Conservation (phyloP, 768 basidiomycete species). For the Panus rudis region DNA sequence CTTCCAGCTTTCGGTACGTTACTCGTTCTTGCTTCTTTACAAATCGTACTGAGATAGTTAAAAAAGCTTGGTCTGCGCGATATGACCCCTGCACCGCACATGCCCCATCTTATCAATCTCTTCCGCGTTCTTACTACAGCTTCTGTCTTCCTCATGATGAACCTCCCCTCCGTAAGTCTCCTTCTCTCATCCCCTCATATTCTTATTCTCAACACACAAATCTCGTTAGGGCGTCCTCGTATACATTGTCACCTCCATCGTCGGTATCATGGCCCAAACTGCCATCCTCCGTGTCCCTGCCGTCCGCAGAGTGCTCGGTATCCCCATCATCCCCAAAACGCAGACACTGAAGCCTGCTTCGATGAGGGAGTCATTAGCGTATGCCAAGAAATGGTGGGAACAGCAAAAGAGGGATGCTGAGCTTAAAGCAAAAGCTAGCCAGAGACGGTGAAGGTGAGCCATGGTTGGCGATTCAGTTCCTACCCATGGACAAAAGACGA, state of each 20-base stretch:
- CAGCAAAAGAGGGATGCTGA: not conserved
- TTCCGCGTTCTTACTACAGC: constrained; percentile 51
- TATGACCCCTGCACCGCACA: constrained; percentile 38
- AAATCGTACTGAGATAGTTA: constrained; percentile 10
- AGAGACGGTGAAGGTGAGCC: not conserved
- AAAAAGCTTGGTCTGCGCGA: constrained; percentile 50
- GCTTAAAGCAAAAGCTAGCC: not conserved
- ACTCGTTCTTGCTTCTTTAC: not conserved
- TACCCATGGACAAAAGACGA: no score
- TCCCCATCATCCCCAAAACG: constrained; percentile 21
- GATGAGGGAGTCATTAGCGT: constrained; percentile 19
- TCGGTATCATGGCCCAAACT: constrained; percentile 40
- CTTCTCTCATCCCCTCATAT: not conserved
- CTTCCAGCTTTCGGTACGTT: constrained; percentile 58
- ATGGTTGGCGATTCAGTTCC: no score
- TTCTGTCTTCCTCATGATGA: constrained; percentile 44
- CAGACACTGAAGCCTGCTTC: constrained; percentile 18
- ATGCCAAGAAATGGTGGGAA: constrained; percentile 8
- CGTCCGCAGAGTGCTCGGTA: constrained; percentile 33
- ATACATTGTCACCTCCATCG: constrained; percentile 48
- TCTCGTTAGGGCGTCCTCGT: constrained; percentile 45
- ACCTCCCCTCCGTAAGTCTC: constrained; percentile 61
- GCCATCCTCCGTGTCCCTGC: constrained; percentile 33
- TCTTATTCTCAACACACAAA: not conserved
- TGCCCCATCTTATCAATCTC: constrained; percentile 63